phyloP scores from a whole-genome alignment of 106 monocot genomes.

The Acorus gramineus region DNA sequence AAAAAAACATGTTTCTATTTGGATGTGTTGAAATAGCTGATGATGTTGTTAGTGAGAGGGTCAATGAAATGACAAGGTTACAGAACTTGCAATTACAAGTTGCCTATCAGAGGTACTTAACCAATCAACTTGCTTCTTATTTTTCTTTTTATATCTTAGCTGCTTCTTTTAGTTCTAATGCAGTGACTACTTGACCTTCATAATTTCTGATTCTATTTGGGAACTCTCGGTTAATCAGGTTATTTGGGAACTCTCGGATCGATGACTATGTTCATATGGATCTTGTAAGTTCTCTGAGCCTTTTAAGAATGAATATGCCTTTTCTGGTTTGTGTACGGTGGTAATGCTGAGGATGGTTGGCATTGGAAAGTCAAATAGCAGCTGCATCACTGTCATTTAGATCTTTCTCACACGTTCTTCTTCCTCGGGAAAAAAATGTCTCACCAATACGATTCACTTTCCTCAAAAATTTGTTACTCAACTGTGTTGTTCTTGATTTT shows the following conservation, averaged over 20 bases:
- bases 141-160: not conserved
- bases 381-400: too few species aligned
- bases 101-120: conserved; percentile 61
- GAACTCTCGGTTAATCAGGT: conserved; percentile 24
- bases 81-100: conserved; percentile 51
- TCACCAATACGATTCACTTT: too few species aligned
- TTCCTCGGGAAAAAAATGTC: too few species aligned
- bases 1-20: conserved; percentile 58
- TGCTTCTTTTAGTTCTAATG: not conserved
- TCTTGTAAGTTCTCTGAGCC: conserved; percentile 45
- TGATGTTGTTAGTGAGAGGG: conserved; percentile 26
- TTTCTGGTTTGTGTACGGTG: not conserved
- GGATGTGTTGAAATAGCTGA: conserved; percentile 53
- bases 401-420: too few species aligned
- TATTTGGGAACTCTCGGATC: conserved; percentile 48
- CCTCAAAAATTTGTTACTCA: too few species aligned
- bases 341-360: too few species aligned
- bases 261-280: conserved; percentile 75
- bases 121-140: not conserved
- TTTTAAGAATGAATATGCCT: not conserved
- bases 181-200: not conserved
- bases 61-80: conserved; percentile 41
- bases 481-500: too few species aligned
- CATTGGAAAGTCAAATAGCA: too few species aligned
- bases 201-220: not conserved